Evolutionary conservation across 169 alveolate species (phyloP).

Genomic region (Hepatocystis sp.): DNA sequence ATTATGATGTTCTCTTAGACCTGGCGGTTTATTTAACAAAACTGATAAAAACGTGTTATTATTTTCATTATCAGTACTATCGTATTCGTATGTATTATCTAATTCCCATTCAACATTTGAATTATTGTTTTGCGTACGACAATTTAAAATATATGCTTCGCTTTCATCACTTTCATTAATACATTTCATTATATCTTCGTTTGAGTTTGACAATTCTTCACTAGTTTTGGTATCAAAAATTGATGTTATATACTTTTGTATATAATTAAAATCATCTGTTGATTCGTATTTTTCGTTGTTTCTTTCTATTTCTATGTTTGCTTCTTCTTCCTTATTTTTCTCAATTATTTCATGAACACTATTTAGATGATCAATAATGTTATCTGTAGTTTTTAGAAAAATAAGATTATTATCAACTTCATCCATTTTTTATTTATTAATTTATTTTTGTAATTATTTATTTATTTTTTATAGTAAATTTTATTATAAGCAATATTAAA

Average conservation of each 20-base stretch:
- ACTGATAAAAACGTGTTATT: background rate
- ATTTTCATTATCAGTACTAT: constrained; percentile 27
- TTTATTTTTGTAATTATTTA: no score
- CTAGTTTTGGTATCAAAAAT: constrained; percentile 31
- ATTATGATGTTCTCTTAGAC: background rate
- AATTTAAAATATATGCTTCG: constrained; percentile 6
- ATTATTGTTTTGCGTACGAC: constrained; percentile 41
- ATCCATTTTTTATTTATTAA: no score
- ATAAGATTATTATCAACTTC: no score
- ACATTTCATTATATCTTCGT: constrained; percentile 9
- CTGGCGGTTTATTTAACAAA: constrained; percentile 1
- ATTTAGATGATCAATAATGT: constrained; percentile 4
- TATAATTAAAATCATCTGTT: constrained; percentile 33
- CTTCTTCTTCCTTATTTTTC: constrained; percentile 4
- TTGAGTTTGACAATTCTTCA: constrained; percentile 20
- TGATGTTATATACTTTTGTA: constrained; percentile 37
- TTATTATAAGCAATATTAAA: no score
- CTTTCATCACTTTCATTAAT: constrained; percentile 8
- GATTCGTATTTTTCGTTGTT: constrained; percentile 3
- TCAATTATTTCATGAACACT: background rate
- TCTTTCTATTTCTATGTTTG: constrained; percentile 7
- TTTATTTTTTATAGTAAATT: no score
- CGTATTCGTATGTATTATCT: constrained; percentile 65
- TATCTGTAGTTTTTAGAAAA: no score
- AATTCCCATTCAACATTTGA: constrained; percentile 21